A percentile compares a stretch with the other conserved stretches of the same genome.
Evolutionary conservation across 2,329 filamentous ascomycete genomes (phyloP).

Genomic region (Penicillium hesseltinei): DNA sequence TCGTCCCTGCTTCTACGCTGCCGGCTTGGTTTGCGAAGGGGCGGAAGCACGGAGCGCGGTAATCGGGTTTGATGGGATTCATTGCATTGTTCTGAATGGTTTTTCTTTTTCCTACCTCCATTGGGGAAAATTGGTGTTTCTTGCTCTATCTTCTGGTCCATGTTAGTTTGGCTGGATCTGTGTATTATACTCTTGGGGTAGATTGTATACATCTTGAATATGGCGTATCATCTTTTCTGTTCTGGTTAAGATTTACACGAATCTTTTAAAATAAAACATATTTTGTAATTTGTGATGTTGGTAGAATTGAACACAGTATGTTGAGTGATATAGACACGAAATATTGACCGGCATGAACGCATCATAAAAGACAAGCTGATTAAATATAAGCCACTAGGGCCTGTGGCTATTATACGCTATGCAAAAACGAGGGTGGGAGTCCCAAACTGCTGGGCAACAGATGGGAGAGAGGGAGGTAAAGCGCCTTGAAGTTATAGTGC

Average conservation of each 20-base stretch:
- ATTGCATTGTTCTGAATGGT: slow-evolving; percentile 15
- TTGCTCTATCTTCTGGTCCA: slow-evolving; percentile 15
- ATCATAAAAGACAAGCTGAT: slow-evolving; percentile 5
- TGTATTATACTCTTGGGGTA: slow-evolving; percentile 15
- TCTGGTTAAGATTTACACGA: slow-evolving; percentile 9
- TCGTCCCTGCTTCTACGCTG: background rate
- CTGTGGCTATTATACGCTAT: slow-evolving; percentile 18
- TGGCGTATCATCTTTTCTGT: slow-evolving; percentile 6
- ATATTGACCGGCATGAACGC: slow-evolving; percentile 8
- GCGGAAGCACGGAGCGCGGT: slow-evolving; percentile 14
- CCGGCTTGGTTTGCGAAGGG: slow-evolving; percentile 6
- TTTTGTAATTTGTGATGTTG: background rate
- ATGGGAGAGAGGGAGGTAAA: slow-evolving; percentile 3
- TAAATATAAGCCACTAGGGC: slow-evolving; percentile 10
- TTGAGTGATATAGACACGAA: slow-evolving; percentile 11
- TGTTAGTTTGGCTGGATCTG: slow-evolving; percentile 10
- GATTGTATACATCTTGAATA: slow-evolving; percentile 12
- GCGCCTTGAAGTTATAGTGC: background rate
- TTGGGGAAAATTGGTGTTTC: slow-evolving; percentile 17
- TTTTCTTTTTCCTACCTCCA: slow-evolving; percentile 7
- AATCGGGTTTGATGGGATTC: slow-evolving; percentile 5
- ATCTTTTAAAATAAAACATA: background rate
- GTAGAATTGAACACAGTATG: background rate
- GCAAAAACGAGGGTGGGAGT: slow-evolving; percentile 14
- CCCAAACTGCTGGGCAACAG: slow-evolving; percentile 2